Percentiles rank a stretch among this genome's conserved stretches.
phyloP scores from a whole-genome alignment of 306 rosid genomes.

The Sicyos edulis region DNA sequence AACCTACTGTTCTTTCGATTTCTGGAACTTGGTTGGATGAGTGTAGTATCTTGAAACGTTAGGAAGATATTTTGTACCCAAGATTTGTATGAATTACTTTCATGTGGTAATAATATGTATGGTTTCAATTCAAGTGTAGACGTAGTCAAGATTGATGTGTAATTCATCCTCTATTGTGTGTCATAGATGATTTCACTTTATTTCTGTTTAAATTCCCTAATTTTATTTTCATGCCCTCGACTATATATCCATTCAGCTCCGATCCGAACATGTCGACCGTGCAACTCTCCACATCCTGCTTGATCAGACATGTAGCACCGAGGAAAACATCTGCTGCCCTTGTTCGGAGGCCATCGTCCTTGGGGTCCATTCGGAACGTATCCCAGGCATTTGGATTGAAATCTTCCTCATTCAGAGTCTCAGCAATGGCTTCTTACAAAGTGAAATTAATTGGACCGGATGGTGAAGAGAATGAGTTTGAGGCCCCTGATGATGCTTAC shows the following conservation, averaged over 20 bases:
- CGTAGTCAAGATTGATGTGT: not conserved
- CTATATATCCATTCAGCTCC: conserved; percentile 29
- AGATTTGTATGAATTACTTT: not conserved
- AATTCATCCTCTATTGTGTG: not conserved
- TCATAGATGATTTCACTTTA: too few species aligned
- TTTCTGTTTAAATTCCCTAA: not conserved
- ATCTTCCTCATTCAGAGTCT: conserved; percentile 41
- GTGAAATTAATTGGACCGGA: conserved; percentile 62
- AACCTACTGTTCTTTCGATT: not conserved
- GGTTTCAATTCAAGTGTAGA: not conserved
- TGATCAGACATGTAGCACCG: conserved; percentile 21
- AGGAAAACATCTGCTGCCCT: conserved; percentile 31
- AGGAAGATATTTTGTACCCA: not conserved
- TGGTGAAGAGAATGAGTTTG: conserved; percentile 50
- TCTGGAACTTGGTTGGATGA: not conserved
- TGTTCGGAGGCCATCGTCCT: conserved; percentile 29
- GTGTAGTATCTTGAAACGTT: not conserved
- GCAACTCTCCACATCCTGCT: conserved; percentile 31
- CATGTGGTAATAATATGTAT: not conserved
- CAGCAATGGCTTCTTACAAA: conserved; percentile 48
- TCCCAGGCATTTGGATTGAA: conserved; percentile 49
- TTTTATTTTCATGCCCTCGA: conserved; percentile 18
- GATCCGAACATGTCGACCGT: conserved; percentile 33
- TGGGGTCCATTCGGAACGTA: conserved; percentile 33
- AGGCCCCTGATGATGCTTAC: conserved; percentile 57